Evolutionary conservation across 2,329 filamentous ascomycete species (phyloP), one percentile per base, ranked within the genome.

Genomic region (Thielaviopsis ethacetica): DNA sequence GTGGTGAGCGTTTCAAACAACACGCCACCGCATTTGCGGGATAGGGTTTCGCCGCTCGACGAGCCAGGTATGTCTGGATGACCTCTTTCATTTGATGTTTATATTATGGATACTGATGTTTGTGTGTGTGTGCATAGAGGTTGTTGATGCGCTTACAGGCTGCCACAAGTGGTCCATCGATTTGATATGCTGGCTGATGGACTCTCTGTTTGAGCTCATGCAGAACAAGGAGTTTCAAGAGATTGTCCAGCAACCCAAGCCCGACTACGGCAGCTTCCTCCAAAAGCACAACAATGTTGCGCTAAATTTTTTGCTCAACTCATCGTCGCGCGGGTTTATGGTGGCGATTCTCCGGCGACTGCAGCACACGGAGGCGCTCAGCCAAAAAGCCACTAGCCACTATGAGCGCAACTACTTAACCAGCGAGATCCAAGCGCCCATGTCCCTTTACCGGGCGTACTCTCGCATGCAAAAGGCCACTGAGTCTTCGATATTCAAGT

Each of bases 81-180:
- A 10, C 10, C 10, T 12, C 5, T 34, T 34, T 59, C 10, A 34
- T 13, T 19, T 52, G 3, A 15, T 6, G 17, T 30, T 22, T 24
- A 24, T 13, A n/a, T 10, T 44, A 19, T 30, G 17, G 5, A 56
- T 56, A 52, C 62, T 65, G 59, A 68, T 56, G 30, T 27, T 53
- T 53, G 58, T 19, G 1, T 61, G 13, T 57, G 51, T 53, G 58
- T 19, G 1, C 60, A 13, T 57, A 82, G 88, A 91, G 67, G 81
- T 88, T 13, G 79, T 91, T 1, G 80, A 83, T 49, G 80, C 84
- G 52, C 73, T 94, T 12, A 79, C 84, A 5, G 87, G 88, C 22
- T 85, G 89, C 58, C 81, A 86, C 3, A 84, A 80, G 66, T 96
- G 91, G 91, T 81, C 81, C 0, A 75, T 90, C 41, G 85, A 91